Percentiles rank a stretch among this genome's conserved stretches.
Conservation (phyloP, 2,329 filamentous ascomycete genomes). For the Gyromitra esculenta region DNA sequence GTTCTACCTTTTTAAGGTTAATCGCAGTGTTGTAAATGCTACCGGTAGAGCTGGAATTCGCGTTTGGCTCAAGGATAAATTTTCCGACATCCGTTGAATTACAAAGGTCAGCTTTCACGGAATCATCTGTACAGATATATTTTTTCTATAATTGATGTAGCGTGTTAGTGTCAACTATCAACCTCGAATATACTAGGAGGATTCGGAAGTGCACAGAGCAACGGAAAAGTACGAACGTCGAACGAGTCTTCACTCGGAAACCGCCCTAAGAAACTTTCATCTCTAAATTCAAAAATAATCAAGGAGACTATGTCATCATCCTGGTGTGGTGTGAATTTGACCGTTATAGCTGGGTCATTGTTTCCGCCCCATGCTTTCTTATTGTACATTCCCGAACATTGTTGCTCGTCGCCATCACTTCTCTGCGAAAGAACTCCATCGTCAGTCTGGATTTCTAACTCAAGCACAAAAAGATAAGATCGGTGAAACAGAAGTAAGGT, state of each 20-base stretch:
- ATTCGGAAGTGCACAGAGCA: constrained; percentile 26
- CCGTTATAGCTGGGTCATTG: constrained; percentile 72
- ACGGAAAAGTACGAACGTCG: constrained; percentile 63
- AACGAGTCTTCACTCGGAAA: constrained; percentile 67
- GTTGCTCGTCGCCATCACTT: constrained; percentile 68
- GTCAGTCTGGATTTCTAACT: constrained; percentile 1
- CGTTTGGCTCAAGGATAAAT: constrained; percentile 83
- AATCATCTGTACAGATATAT: constrained; percentile 79
- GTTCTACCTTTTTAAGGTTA: constrained; percentile 76
- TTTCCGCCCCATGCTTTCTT: constrained; percentile 74
- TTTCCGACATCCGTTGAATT: constrained; percentile 79
- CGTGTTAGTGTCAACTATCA: constrained; percentile 43
- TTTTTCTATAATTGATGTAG: constrained; percentile 63
- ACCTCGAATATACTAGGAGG: constrained; percentile 23
- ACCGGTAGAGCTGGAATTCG: constrained; percentile 74
- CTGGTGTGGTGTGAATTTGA: constrained; percentile 75
- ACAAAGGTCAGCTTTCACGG: constrained; percentile 76
- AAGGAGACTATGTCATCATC: constrained; percentile 67
- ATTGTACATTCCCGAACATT: constrained; percentile 77
- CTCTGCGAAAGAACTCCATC: constrained; percentile 61
- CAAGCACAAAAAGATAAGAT: neutral
- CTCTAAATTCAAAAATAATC: constrained; percentile 88
- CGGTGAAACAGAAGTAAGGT: neutral
- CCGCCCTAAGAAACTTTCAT: constrained; percentile 80
- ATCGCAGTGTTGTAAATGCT: constrained; percentile 82